Evolutionary conservation across 371 early-diverging fungal genomes (phyloP), one percentile per base, ranked within the genome.

Genomic region (Syncephalastrum racemosum): DNA sequence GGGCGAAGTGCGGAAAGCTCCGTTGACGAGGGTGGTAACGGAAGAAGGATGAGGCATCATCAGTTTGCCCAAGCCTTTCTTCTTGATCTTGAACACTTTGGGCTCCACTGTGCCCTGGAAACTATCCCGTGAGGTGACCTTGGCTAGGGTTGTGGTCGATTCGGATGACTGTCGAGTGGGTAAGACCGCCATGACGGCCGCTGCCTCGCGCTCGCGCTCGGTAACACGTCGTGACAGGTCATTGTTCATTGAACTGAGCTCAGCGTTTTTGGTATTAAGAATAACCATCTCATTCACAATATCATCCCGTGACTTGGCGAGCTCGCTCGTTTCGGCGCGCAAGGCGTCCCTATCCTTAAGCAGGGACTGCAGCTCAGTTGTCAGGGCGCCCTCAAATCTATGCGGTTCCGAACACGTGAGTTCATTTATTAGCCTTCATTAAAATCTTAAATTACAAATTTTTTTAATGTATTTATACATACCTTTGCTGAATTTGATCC

Each of bases 231-330:
- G 64, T 40, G 80, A 78, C 54, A 84, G 61, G 27, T 81, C 84
- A 56, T 81, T 80, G 65, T 81, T 84, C 61, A 81, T 77, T 2
- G 59, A 68, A 12, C 77, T 70, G 3, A 84, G 63, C 48, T 84
- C 82, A 0, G 80, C 80, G 44, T 79, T 81, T 58, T 81, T 73
- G 16, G 76, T 69, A 36, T 78, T 80, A 13, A 82, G 58, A 39
- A 78, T 70, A 18, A 80, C 71, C 67, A 80, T 79, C 53, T 84
- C 84, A 39, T 74, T 62, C 20, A 84, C 61, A 7, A 81, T 50
- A 20, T 75, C 75, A 46, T 79, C 75, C 15, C 75, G 61, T 15
- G 55, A 31, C 46, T 65, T 56, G 44, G 42, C 68, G 0, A 79
- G 51, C 19, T 67, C 54, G 15, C 66, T 50, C n/a, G 67, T 70